Percentiles rank a stretch among this genome's conserved stretches.
phyloP scores from a whole-genome alignment of 225 moss, liverwort and hornwort species.

The Pseudoscleropodium purum region DNA sequence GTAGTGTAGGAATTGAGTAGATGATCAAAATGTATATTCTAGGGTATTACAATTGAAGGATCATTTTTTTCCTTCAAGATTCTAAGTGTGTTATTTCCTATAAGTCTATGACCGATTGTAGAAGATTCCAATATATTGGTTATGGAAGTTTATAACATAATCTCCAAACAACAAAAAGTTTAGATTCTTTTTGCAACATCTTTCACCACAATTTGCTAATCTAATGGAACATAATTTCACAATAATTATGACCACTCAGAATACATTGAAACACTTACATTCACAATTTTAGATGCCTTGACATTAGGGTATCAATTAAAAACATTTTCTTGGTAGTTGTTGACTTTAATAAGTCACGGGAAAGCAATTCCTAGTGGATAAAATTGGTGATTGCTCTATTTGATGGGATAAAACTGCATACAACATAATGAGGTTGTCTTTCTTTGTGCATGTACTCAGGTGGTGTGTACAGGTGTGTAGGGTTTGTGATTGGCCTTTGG shows the following conservation, averaged over 20 bases:
- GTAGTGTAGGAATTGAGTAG: neutral
- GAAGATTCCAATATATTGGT: neutral
- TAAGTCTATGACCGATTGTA: no score
- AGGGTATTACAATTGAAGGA: neutral
- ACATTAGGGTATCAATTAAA: neutral
- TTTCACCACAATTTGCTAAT: neutral
- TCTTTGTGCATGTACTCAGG: fast-evolving
- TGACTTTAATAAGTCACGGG: neutral
- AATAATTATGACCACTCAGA: neutral
- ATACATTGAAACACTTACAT: neutral
- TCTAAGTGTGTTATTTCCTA: neutral
- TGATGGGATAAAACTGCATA: neutral
- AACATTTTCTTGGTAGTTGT: fast-evolving
- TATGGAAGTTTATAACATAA: neutral
- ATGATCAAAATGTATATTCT: neutral
- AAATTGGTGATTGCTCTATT: neutral
- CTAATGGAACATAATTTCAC: neutral
- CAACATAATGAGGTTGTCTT: neutral
- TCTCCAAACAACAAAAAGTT: neutral
- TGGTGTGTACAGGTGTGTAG: fast-evolving
- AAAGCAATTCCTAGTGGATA: neutral
- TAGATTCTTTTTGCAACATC: neutral
- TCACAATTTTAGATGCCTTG: neutral
- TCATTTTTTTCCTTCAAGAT: neutral
- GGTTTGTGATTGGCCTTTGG: neutral